Evolutionary conservation across 306 rosid species (phyloP).

Genomic region (Prunus salicina): DNA sequence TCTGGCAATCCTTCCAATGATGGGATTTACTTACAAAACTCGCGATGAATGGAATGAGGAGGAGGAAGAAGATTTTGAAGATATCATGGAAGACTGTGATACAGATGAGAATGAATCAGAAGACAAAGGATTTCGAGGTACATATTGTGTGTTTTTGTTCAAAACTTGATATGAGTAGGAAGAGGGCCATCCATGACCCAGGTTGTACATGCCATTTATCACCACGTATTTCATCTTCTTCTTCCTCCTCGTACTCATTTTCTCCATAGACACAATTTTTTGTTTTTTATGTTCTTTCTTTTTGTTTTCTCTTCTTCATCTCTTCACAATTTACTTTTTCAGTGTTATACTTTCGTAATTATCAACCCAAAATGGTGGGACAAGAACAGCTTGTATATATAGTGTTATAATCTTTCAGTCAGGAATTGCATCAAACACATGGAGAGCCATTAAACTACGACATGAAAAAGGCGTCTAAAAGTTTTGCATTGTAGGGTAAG

Average conservation of each 20-base stretch:
- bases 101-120: slow-evolving; percentile 31
- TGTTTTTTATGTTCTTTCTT: background rate
- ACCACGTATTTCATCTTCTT: slow-evolving; percentile 41
- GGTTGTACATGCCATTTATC: slow-evolving; percentile 48
- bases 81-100: slow-evolving; percentile 12
- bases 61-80: slow-evolving; percentile 31
- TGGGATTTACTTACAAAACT: slow-evolving; percentile 45
- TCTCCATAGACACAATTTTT: slow-evolving; percentile 8
- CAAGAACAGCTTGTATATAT: background rate
- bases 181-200: slow-evolving; percentile 53
- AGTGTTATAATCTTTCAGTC: background rate
- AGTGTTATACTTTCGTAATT: slow-evolving; percentile 12
- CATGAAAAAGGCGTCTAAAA: background rate
- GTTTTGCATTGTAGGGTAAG: background rate
- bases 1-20: slow-evolving; percentile 46
- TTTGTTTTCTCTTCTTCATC: background rate
- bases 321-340: background rate
- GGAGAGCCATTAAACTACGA: background rate
- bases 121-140: slow-evolving; percentile 32
- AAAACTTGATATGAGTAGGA: slow-evolving; percentile 47
- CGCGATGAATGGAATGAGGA: slow-evolving; percentile 31
- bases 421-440: slow-evolving; percentile 37
- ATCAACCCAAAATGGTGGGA: slow-evolving; percentile 3
- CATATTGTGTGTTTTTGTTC: slow-evolving; percentile 72
- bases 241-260: slow-evolving; percentile 44